Evolutionary conservation across 1,284 basidiomycete genomes (phyloP), one percentile per base, ranked within the genome.

Genomic region (Ganoderma sp.): DNA sequence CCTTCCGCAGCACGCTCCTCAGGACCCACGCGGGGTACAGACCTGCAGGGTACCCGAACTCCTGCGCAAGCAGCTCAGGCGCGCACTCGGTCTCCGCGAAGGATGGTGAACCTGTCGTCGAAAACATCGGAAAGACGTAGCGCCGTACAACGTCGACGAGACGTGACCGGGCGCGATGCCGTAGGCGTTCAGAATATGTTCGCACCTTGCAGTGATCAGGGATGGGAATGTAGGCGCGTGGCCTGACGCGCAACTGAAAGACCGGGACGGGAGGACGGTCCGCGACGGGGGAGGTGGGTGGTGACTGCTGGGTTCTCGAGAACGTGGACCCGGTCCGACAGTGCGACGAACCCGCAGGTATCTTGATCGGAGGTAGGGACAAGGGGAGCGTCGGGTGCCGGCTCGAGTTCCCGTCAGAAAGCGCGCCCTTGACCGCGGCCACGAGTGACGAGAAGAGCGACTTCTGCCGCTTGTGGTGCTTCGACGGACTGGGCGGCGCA

Each of bases 101-200:
- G 0, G 71, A 72, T 1, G 64, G 69, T 45, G 60, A 69, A n/a
- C 74, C 76, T 17, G 67, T 65, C 34, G 63, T 73, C 79, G 69
- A 88, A 79, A 65, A 76, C 75, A 37, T 86, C 3, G 71, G 81
- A 32, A 93, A 76, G 37, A 94, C 87, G 75, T 89, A 86, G 25
- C 85, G 85, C 22, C 93, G 85, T 77, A 90, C 95, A 3, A 88
- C 84, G 75, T 96, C 92, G 17, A 95, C 86, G 14, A 96, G 84
- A 3, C 86, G 81, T 10, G 92, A 90, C 42, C 93, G 90, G 2
- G 93, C 93, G 67, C 87, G 85, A 62, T 86, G 83, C 39, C 92
- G 87, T 66, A 93, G 85, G 45, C 66, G 63, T n/a, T 73, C 70
- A 1, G 74, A 70, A 12, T 64, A 57, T 19, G 67, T 45, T 10